Evolutionary conservation across 352 stramenopile species (phyloP), one percentile per base, ranked within the genome.

Genomic region (Pythium coloratum): DNA sequence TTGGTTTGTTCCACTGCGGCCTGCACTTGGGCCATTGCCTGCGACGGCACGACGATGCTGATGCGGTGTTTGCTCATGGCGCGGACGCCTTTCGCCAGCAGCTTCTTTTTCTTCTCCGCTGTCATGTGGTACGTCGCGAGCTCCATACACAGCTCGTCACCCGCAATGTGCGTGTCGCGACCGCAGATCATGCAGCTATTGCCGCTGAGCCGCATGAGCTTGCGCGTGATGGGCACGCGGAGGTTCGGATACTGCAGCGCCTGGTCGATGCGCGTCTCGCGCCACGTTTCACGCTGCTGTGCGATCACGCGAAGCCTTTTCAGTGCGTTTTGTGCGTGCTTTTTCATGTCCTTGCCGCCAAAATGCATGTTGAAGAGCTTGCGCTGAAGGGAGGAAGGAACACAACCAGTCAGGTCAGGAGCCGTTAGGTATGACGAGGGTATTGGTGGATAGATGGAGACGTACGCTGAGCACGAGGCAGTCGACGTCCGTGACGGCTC

Each of bases 71-170:
- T 71, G 61, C 76, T 90, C 59, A 71, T 69, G 14, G 58, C 72
- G 10, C 82, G 76, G 26, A 68, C 69, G 38, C 73, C 55, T 9
- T 85, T 66, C 44, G 77, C 72, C 33, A 78, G 47, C 2, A 66
- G 65, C 51, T 82, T 78, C 59, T 92, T 90, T 44, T 76, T 60
- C 63, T 84, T 88, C 49, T 90, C 79, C 20, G 87, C 79, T 14
- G 81, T 57, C 84, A 90, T 91, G 70, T 81, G 71, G 60, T 92
- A 92, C 13, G 71, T 69, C 38, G 78, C 66, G 20, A 91, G 73
- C 40, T 91, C 77, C 82, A 94, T 90, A 70, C 87, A 95, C 26
- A 95, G 72, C 54, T 91, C 82, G 57, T 95, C 84, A 16, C 84
- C 86, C 0, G 84, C 85, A 18, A 93, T 57, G 69, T 94, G 87